Base-by-base conservation (phyloP, 192 early-diverging fungal genomes). In the Chytriomyces sp. region DNA sequence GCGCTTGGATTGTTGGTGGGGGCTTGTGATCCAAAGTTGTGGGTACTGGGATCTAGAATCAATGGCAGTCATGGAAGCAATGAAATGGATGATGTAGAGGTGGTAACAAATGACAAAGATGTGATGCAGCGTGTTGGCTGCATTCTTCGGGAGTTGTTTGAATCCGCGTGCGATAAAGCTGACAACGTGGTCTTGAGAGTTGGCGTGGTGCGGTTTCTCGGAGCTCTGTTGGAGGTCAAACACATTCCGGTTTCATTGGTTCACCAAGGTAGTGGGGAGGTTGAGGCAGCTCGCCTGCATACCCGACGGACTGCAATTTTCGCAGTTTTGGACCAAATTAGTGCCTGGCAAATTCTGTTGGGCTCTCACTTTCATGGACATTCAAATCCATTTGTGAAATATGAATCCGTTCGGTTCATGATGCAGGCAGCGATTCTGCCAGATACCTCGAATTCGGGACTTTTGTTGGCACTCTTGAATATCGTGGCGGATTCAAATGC, bases 371-470 rank as follows among this genome's bases (percentile, higher is more conserved):
- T 47, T 50, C 45, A 69, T 53, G 45, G 9, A 53, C 10, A 49
- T 20, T 23, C 60, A 7, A 45, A 53, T 11, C 45, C 16, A n/a
- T 11, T 45, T 18, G 26, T 47, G 7, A 45, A 60, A 10, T 60
- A 46, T 6, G 11, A 16, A 23, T 43, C 49, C 13, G 7, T 63
- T 10, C 26, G 16, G 53, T 73, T 63, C 43, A 28, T 63, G 18
- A 62, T 73, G 11, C 13, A 13, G 9, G 26, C 28, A 7, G 61
- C 43, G 20, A n/a, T 62, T n/a, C n/a, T 73, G 44, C 61, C 60
- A 9, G 71, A 63, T 48, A 63, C 71, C 0, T 73, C 71, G n/a
- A 73, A 73, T 73, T 44, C 45, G 11, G 71, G 71, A n/a, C 61
- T 73, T 45, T 8, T 73, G 3, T n/a, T 63, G 20, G 62, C 8